Percentiles rank a stretch among this genome's conserved stretches.
phyloP scores from a whole-genome alignment of 768 basidiomycete genomes.

The Panaeolus papilionaceus region DNA sequence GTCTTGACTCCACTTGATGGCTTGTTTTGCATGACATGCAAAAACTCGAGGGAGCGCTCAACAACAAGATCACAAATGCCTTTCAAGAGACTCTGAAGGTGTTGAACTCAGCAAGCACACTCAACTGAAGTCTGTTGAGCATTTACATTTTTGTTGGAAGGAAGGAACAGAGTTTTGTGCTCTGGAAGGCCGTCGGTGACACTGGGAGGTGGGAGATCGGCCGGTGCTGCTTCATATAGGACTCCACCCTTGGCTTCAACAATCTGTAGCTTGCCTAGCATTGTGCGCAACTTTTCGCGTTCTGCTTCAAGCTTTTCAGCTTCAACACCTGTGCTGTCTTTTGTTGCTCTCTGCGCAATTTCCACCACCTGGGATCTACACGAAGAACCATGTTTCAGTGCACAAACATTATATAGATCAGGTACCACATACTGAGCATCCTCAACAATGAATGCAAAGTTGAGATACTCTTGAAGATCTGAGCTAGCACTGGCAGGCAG shows the following conservation, averaged over 20 bases:
- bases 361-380: too few relatives aligned
- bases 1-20: background rate
- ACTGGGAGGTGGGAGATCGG: too few relatives aligned
- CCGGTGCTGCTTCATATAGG: too few relatives aligned
- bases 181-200: background rate
- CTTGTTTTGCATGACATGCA: background rate
- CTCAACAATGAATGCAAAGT: background rate
- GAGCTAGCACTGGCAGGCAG: background rate
- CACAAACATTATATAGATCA: too few relatives aligned
- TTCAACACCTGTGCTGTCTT: too few relatives aligned
- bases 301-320: too few relatives aligned
- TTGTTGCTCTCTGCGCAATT: too few relatives aligned
- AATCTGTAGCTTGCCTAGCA: too few relatives aligned
- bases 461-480: too few relatives aligned
- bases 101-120: background rate
- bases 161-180: background rate
- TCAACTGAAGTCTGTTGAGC: background rate
- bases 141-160: background rate
- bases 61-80: background rate
- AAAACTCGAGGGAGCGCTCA: background rate
- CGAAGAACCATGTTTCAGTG: too few relatives aligned
- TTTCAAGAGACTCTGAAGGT: background rate
- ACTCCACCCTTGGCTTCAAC: too few relatives aligned
- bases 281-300: too few relatives aligned
- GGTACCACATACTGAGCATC: background rate